These are phyloP conservation scores for Pilaira anomala DNA, from an alignment of 192 early-diverging fungal genomes.

Conservation along the genomic window DNA sequence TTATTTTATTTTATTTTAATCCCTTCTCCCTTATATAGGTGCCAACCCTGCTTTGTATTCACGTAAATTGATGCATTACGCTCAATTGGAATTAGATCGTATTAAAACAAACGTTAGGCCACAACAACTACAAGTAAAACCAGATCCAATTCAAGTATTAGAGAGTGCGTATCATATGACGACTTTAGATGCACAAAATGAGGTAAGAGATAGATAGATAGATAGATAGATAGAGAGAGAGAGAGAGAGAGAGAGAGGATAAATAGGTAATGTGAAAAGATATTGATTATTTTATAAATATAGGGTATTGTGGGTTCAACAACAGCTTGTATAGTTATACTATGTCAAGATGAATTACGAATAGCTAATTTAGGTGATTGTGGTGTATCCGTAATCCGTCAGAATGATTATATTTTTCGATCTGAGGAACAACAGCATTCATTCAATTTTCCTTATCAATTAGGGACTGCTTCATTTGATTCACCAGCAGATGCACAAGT, in stretches of 20 bases:
- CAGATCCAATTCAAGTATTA: conserved; percentile 16
- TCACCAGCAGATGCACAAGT: conserved; percentile 78
- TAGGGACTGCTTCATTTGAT: conserved; percentile 85
- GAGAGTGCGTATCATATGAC: conserved; percentile 17
- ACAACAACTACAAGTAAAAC: conserved; percentile 9
- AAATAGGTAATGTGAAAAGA: too few species aligned
- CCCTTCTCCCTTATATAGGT: conserved; percentile 40
- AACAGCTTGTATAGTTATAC: conserved; percentile 83
- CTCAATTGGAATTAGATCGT: conserved; percentile 74
- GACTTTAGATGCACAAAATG: conserved; percentile 59
- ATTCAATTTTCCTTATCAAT: conserved; percentile 97
- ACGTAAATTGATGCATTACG: conserved; percentile 92
- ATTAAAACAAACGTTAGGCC: conserved; percentile 61
- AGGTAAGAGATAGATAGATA: conserved; percentile 15
- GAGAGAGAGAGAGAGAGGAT: not conserved
- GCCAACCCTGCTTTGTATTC: conserved; percentile 92
- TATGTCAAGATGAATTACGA: conserved; percentile 89
- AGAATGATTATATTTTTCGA: conserved; percentile 84
- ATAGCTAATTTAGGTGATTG: conserved; percentile 96
- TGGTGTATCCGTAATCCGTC: conserved; percentile 83
- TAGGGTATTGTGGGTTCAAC: conserved; percentile 84
- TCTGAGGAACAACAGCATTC: conserved; percentile 98
- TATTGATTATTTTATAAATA: not conserved
- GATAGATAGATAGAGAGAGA: not conserved
- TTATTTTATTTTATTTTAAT: not conserved